These are phyloP conservation scores for Penicillium turbatum DNA, from an alignment of 495 filamentous ascomycete genomes.

Conservation along the genomic window DNA sequence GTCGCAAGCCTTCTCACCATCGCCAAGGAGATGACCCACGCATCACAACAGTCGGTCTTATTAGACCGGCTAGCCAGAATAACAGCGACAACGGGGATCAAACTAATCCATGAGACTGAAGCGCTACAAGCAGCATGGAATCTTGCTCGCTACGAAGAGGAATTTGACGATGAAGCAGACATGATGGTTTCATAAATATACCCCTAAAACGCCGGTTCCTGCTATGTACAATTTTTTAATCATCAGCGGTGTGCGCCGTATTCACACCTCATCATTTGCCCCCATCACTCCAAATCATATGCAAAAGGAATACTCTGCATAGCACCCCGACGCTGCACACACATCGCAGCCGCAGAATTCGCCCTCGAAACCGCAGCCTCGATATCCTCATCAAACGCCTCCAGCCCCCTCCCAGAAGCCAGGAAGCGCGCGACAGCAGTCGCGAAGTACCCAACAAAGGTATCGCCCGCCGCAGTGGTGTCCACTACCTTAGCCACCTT, in stretches of 20 bases:
- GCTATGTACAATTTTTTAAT: neutral
- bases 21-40: slow-evolving; percentile 25
- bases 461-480: slow-evolving; percentile 85
- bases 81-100: slow-evolving; percentile 19
- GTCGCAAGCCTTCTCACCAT: slow-evolving; percentile 20
- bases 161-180: slow-evolving; percentile 15
- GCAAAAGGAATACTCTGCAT: slow-evolving; percentile 29
- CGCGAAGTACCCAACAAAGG: slow-evolving; percentile 59
- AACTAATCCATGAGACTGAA: slow-evolving; percentile 15
- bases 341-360: slow-evolving; percentile 24
- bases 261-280: neutral
- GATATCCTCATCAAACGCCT: slow-evolving; percentile 22
- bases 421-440: slow-evolving; percentile 19
- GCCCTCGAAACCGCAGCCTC: slow-evolving; percentile 16
- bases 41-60: slow-evolving; percentile 22
- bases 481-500: slow-evolving; percentile 66
- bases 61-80: slow-evolving; percentile 14
- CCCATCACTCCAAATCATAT: slow-evolving; percentile 17
- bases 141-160: slow-evolving; percentile 23
- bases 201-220: neutral
- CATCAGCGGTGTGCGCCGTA: neutral
- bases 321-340: slow-evolving; percentile 20
- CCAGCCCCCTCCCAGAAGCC: slow-evolving; percentile 11
- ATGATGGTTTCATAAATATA: slow-evolving; percentile 12
- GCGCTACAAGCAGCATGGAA: slow-evolving; percentile 17